Evolutionary conservation across 306 rosid species (phyloP), one percentile per base, ranked within the genome.

Genomic region (Dryas drummondii): DNA sequence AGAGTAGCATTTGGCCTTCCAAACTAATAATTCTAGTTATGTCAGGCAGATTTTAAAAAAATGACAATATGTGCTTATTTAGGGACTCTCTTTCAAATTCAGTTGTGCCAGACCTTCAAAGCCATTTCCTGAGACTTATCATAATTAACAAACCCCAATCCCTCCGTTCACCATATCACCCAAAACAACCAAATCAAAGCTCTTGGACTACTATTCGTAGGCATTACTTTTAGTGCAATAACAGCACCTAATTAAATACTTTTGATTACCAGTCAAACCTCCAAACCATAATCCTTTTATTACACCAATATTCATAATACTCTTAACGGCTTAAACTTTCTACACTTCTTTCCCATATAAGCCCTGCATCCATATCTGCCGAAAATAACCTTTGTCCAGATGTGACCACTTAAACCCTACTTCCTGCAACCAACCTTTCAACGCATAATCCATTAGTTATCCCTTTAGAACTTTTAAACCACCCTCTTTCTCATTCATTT

Each of bases 91-190:
- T 70, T 53, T 53, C 50, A 53, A 52, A 70, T 40, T 5, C 46
- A 19, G 46, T 15, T 22, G 46, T 15, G 57, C 58, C 26, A 12
- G 8, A 71, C 48, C 64, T 55, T 71, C 64, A 26, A 54, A 54
- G 19, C 64, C 50, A 54, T 32, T 8, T 56, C n/a, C 37, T 19
- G 6, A 12, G 45, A 27, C 65, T 59, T 27, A 5, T 5, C 66
- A 60, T 60, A 60, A 57, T 57, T 57, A 57, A 60, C 16, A 60
- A 27, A 60, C 66, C 44, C 66, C 66, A 60, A 60, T 13, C 66
- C n/a, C 5, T 32, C 7, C 0, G 4, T 27, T 60, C 66, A 27
- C 17, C 0, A 2, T 60, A 60, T 26, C 66, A 60, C 45, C 66
- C 9, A 60, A 32, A 60, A 5, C 4, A 9, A 10, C 37, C 7